phyloP scores from a whole-genome alignment of 1,139 yeast genomes.

The Petasospora fabianii region DNA sequence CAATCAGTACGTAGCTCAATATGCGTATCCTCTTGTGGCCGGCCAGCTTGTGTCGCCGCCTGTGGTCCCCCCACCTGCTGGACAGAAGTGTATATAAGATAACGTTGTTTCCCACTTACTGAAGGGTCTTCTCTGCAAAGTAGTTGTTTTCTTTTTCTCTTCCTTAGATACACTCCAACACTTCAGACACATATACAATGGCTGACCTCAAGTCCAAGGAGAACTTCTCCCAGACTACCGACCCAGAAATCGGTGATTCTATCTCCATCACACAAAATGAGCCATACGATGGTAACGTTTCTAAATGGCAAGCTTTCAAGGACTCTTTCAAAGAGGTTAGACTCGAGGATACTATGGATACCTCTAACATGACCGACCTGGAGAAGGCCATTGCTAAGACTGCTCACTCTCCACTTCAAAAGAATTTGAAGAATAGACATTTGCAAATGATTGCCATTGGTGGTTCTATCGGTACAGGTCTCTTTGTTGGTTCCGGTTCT shows the following conservation, averaged over 20 bases:
- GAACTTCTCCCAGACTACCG: conserved; percentile 8
- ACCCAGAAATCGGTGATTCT: conserved; percentile 18
- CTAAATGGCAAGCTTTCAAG: conserved; percentile 29
- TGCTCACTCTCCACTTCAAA: conserved; percentile 19
- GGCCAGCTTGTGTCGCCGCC: neutral
- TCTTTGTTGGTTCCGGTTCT: conserved; percentile 24
- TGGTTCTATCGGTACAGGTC: conserved; percentile 57
- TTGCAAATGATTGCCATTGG: conserved; percentile 79
- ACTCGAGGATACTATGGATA: conserved; percentile 53
- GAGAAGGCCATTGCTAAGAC: conserved; percentile 21
- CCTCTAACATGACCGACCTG: conserved; percentile 28
- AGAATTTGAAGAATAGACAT: conserved; percentile 21
- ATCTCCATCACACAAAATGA: conserved; percentile 15
- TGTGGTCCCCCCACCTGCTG: no score
- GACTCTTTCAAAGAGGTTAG: conserved; percentile 54
- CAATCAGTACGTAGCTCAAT: no score
- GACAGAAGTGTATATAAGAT: no score
- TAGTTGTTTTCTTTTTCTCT: no score
- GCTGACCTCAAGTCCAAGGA: conserved; percentile 15
- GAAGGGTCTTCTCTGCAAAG: no score
- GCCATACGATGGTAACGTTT: neutral
- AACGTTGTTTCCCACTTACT: no score
- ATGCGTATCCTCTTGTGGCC: neutral
- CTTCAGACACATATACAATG: conserved; percentile 7
- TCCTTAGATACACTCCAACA: no score